Percentiles rank a stretch among this genome's conserved stretches.
Evolutionary conservation across 2,329 filamentous ascomycete genomes (phyloP).

Genomic region (Aspergillus neotritici): DNA sequence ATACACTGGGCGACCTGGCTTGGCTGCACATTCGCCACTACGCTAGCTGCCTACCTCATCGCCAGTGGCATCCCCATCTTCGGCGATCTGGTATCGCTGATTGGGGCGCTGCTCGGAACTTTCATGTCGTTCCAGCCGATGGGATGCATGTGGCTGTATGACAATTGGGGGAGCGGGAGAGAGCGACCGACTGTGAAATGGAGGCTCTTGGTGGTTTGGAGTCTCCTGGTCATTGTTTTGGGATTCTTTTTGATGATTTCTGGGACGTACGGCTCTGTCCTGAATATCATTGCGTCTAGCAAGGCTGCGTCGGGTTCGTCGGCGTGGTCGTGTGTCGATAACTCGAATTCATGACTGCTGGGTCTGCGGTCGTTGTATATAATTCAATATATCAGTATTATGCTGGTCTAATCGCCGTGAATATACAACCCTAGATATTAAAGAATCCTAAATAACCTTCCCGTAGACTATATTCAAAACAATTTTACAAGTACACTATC

Average conservation of each 20-base stretch:
- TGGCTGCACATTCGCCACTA: conserved; percentile 14
- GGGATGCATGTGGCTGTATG: conserved; percentile 28
- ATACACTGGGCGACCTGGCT: conserved; percentile 18
- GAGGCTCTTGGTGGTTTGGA: conserved; percentile 18
- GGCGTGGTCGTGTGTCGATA: conserved; percentile 43
- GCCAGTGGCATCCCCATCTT: conserved; percentile 19
- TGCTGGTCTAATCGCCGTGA: no score
- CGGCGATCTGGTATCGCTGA: conserved; percentile 13
- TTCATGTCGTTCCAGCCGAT: conserved; percentile 16
- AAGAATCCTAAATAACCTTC: no score
- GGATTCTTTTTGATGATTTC: conserved; percentile 42
- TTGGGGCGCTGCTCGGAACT: conserved; percentile 16
- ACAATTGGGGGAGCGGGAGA: conserved; percentile 24
- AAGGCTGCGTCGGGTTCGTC: conserved; percentile 30
- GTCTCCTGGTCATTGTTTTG: conserved; percentile 30
- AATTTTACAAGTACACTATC: no score
- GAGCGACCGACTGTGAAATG: conserved; percentile 11
- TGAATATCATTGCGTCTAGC: conserved; percentile 37
- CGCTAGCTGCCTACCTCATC: conserved; percentile 15
- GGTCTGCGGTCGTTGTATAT: no score
- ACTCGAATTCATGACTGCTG: conserved; percentile 31
- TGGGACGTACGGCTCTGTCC: conserved; percentile 43
- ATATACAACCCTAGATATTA: no score
- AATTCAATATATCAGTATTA: no score
- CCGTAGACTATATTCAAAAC: no score